Evolutionary conservation across 257 asterid genomes (phyloP), one percentile per base, ranked within the genome.

Genomic region (Ballota nigra): DNA sequence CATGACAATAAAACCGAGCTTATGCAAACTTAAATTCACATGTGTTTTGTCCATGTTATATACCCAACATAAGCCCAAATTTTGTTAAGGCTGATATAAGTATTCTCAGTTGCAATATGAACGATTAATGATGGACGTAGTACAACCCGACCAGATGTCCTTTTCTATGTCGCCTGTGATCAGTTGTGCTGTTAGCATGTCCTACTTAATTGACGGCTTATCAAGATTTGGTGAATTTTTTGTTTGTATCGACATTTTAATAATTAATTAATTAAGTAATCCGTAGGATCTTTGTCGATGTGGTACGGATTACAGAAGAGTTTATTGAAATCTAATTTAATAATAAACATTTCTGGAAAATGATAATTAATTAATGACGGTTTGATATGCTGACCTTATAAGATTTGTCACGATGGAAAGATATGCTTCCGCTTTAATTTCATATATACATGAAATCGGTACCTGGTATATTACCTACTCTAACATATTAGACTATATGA

Each of bases 111-210:
- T 43, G 52, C 47, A 43, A 43, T 47, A 47, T 47, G 55, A 47
- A 47, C 22, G 22, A 49, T 19, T 52, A 56, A 28, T 73, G 51
- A 71, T 72, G 76, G 70, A 19, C 45, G 67, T 8, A 18, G 80
- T 72, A 79, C 83, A 83, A 76, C 49, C 85, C 83, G 85, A 80
- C 84, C 41, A 24, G 64, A 40, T 28, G 81, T 83, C 71, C 15
- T 23, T 68, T 70, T 24, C 18, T 28, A 59, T 63, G 81, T 83
- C 83, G 40, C 56, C 45, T 66, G n/a, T 74, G 63, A 43, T 71
- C 19, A 38, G 40, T 41, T n/a, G n/a, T n/a, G n/a, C n/a, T 68
- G 5, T 8, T 19, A 4, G 4, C 53, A 10, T 11, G 29, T 3
- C 33, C 52, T 34, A 8, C 3, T 73, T 20, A 33, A 45, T 16